Evolutionary conservation across 164 flowering plant species (phyloP).

Genomic region (Liriodendron chinense): DNA sequence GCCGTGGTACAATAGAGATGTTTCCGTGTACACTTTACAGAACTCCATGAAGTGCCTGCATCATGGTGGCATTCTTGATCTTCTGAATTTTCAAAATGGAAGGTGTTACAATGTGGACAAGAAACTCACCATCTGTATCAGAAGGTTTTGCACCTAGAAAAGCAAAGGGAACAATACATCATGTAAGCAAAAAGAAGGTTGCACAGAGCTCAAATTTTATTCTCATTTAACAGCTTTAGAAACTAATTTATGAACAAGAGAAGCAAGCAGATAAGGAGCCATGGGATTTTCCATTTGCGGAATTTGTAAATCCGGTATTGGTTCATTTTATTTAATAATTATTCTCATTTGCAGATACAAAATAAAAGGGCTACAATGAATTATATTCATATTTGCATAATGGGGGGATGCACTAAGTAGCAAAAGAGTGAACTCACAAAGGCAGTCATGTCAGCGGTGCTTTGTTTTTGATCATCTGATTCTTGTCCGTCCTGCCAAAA

Average conservation of each 20-base stretch:
- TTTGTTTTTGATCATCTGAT: constrained; percentile 50
- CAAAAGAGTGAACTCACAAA: constrained; percentile 40
- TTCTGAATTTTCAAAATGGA: background rate
- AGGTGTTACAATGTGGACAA: background rate
- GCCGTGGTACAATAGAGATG: background rate
- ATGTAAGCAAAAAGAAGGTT: background rate
- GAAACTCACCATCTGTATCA: background rate
- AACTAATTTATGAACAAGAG: background rate
- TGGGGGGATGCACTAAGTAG: background rate
- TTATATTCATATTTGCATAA: background rate
- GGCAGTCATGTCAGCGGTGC: constrained; percentile 57
- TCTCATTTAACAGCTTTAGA: too few species aligned
- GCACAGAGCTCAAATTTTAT: too few species aligned
- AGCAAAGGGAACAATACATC: background rate
- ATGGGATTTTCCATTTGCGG: background rate
- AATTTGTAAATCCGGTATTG: too few species aligned
- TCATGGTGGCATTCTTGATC: background rate
- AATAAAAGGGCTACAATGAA: background rate
- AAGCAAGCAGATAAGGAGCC: background rate
- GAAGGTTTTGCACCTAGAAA: background rate
- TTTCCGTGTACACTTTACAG: background rate
- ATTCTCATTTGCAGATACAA: background rate
- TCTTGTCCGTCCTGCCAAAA: constrained; percentile 52
- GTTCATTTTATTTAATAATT: background rate
- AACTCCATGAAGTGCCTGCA: background rate